Conservation (phyloP, 805 yeast genomes). For the Deakozyma indianensis region DNA sequence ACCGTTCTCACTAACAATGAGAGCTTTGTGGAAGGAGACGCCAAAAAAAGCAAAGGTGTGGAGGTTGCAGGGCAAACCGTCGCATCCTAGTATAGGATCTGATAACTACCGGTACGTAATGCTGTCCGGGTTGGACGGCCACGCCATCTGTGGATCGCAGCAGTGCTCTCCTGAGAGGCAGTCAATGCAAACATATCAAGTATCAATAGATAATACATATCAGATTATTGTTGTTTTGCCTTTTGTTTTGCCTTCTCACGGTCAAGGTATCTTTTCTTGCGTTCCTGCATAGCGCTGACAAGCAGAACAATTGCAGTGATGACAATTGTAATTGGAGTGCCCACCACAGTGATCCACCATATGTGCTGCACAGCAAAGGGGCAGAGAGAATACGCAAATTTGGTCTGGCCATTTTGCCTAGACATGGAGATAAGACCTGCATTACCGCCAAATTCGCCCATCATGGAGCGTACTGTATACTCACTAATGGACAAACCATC, state of each 20-base stretch:
- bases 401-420: constrained; percentile 28
- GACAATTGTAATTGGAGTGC: constrained; percentile 28
- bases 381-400: constrained; percentile 58
- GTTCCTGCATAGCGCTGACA: neutral
- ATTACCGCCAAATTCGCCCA: constrained; percentile 92
- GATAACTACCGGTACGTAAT: no score
- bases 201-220: no score
- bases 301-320: constrained; percentile 8
- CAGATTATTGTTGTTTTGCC: no score
- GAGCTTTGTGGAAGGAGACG: constrained; percentile 2
- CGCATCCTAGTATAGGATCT: no score
- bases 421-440: constrained; percentile 74
- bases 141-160: no score
- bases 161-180: no score
- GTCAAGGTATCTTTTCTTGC: neutral
- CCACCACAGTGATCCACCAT: constrained; percentile 83
- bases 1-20: constrained; percentile 3
- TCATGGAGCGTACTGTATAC: constrained; percentile 78
- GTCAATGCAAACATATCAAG: no score
- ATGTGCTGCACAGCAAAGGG: constrained; percentile 77
- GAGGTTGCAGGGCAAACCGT: no score
- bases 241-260: neutral
- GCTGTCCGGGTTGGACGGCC: no score
- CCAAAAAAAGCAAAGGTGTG: constrained; percentile 3
- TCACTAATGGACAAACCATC: constrained; percentile 37